Conservation (phyloP, 345 rosid species). For the Syzygium oleosum region DNA sequence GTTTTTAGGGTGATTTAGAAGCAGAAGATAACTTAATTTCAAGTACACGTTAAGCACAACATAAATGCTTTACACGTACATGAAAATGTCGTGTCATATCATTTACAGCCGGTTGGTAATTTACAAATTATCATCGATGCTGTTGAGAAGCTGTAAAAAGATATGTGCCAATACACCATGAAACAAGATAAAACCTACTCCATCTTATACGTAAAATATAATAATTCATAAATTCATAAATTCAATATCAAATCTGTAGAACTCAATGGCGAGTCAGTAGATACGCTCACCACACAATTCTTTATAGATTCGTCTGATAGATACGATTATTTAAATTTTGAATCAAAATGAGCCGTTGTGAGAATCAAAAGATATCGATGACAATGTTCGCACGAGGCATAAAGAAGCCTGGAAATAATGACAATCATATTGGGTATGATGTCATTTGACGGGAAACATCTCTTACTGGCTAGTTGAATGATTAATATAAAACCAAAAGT, state of each 20-base stretch:
- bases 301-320: background rate
- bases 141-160: background rate
- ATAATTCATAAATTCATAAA: background rate
- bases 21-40: background rate
- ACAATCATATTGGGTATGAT: background rate
- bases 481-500: background rate
- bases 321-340: background rate
- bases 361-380: background rate
- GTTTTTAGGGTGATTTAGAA: too few relatives aligned
- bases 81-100: background rate
- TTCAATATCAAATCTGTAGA: background rate
- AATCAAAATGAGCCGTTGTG: background rate
- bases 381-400: background rate
- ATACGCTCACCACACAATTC: background rate
- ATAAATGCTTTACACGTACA: background rate
- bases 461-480: background rate
- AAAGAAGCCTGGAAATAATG: background rate
- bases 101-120: background rate
- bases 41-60: background rate
- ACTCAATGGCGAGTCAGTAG: background rate
- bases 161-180: background rate
- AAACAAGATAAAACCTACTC: background rate
- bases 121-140: background rate
- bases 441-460: background rate
- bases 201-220: background rate